Base-by-base conservation (phyloP, 257 asterid species). In the Orobanche coerulescens region DNA sequence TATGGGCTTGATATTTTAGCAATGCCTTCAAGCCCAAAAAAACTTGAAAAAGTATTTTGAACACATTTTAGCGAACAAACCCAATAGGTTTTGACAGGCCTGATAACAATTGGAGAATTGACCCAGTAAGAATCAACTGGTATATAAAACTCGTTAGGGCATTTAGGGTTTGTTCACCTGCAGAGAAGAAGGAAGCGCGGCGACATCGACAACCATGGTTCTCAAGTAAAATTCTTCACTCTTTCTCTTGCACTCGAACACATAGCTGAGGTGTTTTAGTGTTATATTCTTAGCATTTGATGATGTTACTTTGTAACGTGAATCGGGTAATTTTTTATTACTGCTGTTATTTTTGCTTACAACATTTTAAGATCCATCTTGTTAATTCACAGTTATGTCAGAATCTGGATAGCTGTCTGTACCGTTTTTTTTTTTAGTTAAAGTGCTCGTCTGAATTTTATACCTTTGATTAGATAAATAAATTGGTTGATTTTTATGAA, bases 141-240 rank as follows among this genome's bases (percentile, higher is more conserved):
- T 22, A 11, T 49, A 49, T 49, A 49, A 24, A 10, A 1, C 34
- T 49, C 33, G 10, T 1, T 3, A 23, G 16, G 18, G 56, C 34
- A 7, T 20, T 53, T 53, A 25, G 40, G 59, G 37, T 25, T 25
- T n/a, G 22, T 2, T 4, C n/a, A 53, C 33, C 31, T 49, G n/a
- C 40, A 7, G 37, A 13, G 36, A 25, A 53, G n/a, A 26, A 53
- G 39, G 59, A 15, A 53, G 59, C 59, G 59, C 59, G 40, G 59
- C 59, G 59, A 26, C 12, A 18, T 25, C 20, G 12, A 24, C 39
- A 4, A 6, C 59, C 42, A 53, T 53, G 59, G 59, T 53, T 28
- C 59, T 53, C 39, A 53, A 53, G 59, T 53, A 28, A 49, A 1
- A 9, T n/a, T 0, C 18, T 9, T n/a, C 22, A 5, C 59, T 12